Base-by-base conservation (phyloP, 352 stramenopile genomes). In the Pythium insidiosum region DNA sequence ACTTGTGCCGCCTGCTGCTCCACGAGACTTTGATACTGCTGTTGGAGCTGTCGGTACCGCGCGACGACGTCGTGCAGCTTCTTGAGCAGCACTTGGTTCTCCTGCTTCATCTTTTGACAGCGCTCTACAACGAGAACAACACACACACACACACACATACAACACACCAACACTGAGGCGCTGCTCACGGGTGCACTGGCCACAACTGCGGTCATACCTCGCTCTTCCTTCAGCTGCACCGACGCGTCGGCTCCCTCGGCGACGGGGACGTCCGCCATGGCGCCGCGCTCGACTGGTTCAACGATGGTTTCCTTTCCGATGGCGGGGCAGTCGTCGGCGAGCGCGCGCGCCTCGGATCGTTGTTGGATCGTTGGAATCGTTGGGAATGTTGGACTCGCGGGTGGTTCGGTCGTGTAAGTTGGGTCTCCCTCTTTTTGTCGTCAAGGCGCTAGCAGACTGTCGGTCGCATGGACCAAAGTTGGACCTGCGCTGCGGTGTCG, bases 51-150 rank as follows among this genome's bases (percentile, higher is more conserved):
- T 20, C 61, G 54, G 51, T 77, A 80, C n/a, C 68, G 61, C 23
- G 53, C 53, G 15, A 80, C 68, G 9, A 80, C 65, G 39, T 77
- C 68, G 35, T 77, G 65, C 38, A 80, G 61, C 31, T 80, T 80
- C 41, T 66, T 63, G 28, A 75, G 43, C 59, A 80, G 51, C 43
- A 68, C 30, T 58, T 80, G 63, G 47, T 80, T 80, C 46, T 80
- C 68, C 28, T 72, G 59, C 47, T 75, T 70, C 48, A 68, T 68
- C 37, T 73, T 70, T 12, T 61, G 38, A 29, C 53, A 53, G 11
- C 52, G 44, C 33, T 60, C 52, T 60, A 25, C 23, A 18, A 10
- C 11, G 13, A 21, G 22, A 16, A 25, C n/a, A 11, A 39, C 15
- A 38, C 20, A 18, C 9, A 3, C 38, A 18, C 5, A 46, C 10